These are phyloP conservation scores for Didymella lethalis DNA, from an alignment of 2,329 filamentous ascomycete genomes.

Conservation along the genomic window DNA sequence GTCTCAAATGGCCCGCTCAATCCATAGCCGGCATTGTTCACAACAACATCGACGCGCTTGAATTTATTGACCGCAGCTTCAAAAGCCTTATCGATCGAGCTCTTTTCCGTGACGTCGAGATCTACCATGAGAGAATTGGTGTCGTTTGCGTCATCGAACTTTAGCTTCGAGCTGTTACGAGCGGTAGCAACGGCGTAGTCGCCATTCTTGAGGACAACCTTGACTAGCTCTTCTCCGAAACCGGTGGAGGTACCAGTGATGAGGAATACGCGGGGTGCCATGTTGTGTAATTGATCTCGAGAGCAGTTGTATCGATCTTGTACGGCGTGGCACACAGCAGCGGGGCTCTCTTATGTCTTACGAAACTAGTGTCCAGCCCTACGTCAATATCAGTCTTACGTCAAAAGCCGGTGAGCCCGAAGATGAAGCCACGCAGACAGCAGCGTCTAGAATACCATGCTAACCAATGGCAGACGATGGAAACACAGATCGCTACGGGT, in stretches of 20 bases:
- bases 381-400: constrained; percentile 11
- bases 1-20: constrained; percentile 63
- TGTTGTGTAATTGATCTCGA: constrained; percentile 23
- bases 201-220: constrained; percentile 53
- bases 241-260: constrained; percentile 59
- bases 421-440: background rate
- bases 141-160: constrained; percentile 51
- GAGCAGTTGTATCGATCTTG: background rate
- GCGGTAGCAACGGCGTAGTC: constrained; percentile 58
- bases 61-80: constrained; percentile 58
- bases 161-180: constrained; percentile 55
- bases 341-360: constrained; percentile 7
- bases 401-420: constrained; percentile 3
- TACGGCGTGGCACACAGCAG: background rate
- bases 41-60: constrained; percentile 65
- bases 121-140: constrained; percentile 59
- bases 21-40: constrained; percentile 70
- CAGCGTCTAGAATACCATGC: background rate
- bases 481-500: background rate
- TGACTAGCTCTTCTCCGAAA: constrained; percentile 56
- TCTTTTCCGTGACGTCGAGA: constrained; percentile 61
- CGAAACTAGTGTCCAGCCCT: constrained; percentile 5
- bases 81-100: constrained; percentile 58
- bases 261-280: constrained; percentile 57
- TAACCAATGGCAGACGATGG: constrained; percentile 3